phyloP scores from a whole-genome alignment of 495 filamentous ascomycete species.

The Xylaria flabelliformis region DNA sequence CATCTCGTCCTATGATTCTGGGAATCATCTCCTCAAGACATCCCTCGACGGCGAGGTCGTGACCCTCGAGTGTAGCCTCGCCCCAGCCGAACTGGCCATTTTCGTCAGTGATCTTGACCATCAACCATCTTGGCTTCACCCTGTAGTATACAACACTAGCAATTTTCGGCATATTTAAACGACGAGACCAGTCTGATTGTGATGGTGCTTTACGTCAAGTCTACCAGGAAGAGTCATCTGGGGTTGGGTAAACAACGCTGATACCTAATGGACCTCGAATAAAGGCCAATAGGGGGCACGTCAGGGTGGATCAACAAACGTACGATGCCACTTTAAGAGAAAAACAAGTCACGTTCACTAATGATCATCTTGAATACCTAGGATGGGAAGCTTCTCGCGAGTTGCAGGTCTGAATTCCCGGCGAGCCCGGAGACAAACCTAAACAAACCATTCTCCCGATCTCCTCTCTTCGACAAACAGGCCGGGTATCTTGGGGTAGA shows the following conservation, averaged over 20 bases:
- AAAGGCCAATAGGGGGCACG: background rate
- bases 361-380: background rate
- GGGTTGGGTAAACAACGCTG: background rate
- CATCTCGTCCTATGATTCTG: conserved; percentile 64
- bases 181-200: background rate
- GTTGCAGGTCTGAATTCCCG: background rate
- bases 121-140: conserved; percentile 69
- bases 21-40: conserved; percentile 63
- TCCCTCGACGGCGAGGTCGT: conserved; percentile 68
- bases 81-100: conserved; percentile 67
- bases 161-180: conserved; percentile 22
- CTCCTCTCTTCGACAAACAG: background rate
- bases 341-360: background rate
- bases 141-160: conserved; percentile 54
- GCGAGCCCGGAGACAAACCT: background rate
- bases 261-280: background rate
- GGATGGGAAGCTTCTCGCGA: background rate
- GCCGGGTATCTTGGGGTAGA: background rate
- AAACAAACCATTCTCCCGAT: background rate
- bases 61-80: conserved; percentile 69
- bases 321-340: background rate
- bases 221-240: background rate
- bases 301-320: background rate
- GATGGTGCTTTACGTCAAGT: background rate
- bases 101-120: conserved; percentile 69